Percentiles rank a stretch among this genome's conserved stretches.
phyloP scores from a whole-genome alignment of 1,139 yeast species.

The Protomyces gravidus region DNA sequence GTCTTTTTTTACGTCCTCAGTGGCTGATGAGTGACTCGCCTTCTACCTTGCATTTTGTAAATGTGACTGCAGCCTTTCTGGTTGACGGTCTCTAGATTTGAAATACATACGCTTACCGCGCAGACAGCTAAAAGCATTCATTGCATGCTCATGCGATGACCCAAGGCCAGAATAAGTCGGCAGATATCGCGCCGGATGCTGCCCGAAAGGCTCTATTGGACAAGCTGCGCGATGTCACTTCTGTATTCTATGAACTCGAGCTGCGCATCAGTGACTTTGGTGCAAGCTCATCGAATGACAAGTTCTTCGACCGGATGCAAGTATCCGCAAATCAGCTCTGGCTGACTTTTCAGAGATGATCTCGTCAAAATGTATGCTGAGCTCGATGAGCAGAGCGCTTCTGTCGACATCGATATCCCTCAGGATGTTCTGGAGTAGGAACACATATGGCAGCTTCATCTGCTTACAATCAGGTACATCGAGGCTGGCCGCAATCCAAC shows the following conservation, averaged over 20 bases:
- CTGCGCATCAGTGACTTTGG: not conserved
- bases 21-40: too few species aligned
- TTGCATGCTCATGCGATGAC: too few species aligned
- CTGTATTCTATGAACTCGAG: not conserved
- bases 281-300: not conserved
- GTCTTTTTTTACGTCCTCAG: too few species aligned
- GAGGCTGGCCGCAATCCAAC: constrained; percentile 98
- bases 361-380: not conserved
- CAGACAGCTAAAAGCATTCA: too few species aligned
- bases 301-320: not conserved
- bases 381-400: not conserved
- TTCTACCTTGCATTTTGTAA: too few species aligned
- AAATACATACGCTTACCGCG: too few species aligned
- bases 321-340: not conserved
- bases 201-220: not conserved
- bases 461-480: constrained; percentile 37
- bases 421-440: constrained; percentile 68
- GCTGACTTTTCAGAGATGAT: not conserved
- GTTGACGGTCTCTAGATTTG: too few species aligned
- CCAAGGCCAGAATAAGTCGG: too few species aligned
- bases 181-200: too few species aligned
- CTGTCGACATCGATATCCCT: constrained; percentile 46
- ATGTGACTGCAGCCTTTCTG: too few species aligned
- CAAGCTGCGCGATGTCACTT: not conserved
- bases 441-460: not conserved